A percentile compares a stretch with the other conserved stretches of the same genome.
These are phyloP conservation scores for Xylaria bambusicola DNA, from an alignment of 495 filamentous ascomycete species.

Conservation along the genomic window DNA sequence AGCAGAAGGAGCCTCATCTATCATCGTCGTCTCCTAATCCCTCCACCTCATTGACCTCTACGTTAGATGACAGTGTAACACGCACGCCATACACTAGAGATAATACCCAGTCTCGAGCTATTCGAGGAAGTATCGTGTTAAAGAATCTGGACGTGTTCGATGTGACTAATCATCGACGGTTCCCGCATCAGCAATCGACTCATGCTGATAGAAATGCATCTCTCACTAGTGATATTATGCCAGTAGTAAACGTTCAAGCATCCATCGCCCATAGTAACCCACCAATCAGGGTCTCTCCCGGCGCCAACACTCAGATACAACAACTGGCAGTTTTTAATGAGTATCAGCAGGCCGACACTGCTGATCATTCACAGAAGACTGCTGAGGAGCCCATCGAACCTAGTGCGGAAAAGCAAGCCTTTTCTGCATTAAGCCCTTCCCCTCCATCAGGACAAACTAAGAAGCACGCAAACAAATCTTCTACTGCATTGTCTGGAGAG, in stretches of 20 bases:
- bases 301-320: too few species aligned
- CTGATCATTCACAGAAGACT: too few species aligned
- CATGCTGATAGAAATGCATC: neutral
- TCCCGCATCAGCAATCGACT: neutral
- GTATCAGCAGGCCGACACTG: too few species aligned
- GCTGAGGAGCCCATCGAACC: neutral
- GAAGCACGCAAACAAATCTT: neutral
- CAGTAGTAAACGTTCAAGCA: neutral
- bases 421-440: too few species aligned
- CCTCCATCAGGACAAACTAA: neutral
- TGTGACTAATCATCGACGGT: constrained; percentile 25
- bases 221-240: neutral
- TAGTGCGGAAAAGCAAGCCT: neutral
- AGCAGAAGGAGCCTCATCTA: neutral
- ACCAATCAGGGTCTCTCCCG: too few species aligned
- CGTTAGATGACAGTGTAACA: neutral
- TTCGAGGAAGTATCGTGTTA: constrained; percentile 21
- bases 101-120: neutral
- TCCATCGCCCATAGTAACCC: neutral
- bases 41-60: neutral
- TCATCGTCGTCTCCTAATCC: neutral
- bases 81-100: neutral
- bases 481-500: neutral
- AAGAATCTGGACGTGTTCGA: constrained; percentile 33
- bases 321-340: too few species aligned